Conservation (phyloP, 2,329 filamentous ascomycete genomes). For the Penicillium olsonii region DNA sequence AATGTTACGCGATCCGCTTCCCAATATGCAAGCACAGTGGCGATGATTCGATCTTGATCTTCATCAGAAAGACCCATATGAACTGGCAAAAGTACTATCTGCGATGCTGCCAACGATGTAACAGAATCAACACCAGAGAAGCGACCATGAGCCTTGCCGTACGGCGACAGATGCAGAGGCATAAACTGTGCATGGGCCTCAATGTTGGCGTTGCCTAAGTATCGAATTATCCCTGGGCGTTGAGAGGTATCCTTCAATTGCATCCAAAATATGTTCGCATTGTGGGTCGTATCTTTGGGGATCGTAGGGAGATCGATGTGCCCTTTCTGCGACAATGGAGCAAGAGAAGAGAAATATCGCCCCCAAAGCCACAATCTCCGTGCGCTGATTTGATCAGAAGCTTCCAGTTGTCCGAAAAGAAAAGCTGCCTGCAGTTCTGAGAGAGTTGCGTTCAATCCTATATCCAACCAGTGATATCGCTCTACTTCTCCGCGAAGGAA, state of each 20-base stretch:
- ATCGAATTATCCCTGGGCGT: not conserved
- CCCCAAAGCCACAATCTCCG: not conserved
- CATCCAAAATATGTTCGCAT: not conserved
- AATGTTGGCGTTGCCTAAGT: not conserved
- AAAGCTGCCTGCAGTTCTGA: conserved; percentile 16
- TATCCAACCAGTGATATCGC: conserved; percentile 12
- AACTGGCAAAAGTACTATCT: not conserved
- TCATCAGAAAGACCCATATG: not conserved
- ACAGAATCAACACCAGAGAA: not conserved
- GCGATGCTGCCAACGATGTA: not conserved
- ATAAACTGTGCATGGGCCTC: not conserved
- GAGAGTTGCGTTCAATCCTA: conserved; percentile 9
- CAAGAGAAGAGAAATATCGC: not conserved
- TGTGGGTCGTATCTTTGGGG: not conserved
- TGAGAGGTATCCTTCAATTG: not conserved
- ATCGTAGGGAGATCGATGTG: not conserved
- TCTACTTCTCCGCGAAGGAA: conserved; percentile 14
- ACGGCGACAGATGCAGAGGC: not conserved
- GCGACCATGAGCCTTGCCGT: not conserved
- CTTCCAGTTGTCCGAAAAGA: conserved; percentile 14
- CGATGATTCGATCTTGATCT: not conserved
- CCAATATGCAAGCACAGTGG: not conserved
- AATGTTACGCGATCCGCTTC: too few relatives aligned
- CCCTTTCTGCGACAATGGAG: not conserved
- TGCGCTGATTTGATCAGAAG: conserved; percentile 2